Conservation (phyloP, 2,329 filamentous ascomycete species). For the Fusarium redolens region DNA sequence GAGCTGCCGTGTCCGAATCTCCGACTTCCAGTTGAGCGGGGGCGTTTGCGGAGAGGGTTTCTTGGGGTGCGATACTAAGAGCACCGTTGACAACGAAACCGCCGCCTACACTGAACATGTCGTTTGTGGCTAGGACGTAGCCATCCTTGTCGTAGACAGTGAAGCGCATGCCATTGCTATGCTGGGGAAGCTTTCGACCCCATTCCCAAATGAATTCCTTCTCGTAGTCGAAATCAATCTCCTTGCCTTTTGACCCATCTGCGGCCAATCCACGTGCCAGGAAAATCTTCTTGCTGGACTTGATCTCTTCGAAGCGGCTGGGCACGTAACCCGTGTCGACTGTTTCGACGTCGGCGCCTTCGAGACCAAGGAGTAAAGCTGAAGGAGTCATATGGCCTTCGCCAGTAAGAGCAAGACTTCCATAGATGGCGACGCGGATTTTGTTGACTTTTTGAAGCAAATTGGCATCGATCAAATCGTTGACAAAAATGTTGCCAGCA, state of each 20-base stretch:
- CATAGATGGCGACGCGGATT: constrained; percentile 61
- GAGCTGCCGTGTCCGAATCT: constrained; percentile 37
- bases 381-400: constrained; percentile 65
- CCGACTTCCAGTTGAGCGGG: constrained; percentile 20
- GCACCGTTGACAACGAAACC: constrained; percentile 64
- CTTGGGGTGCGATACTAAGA: constrained; percentile 54
- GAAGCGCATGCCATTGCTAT: constrained; percentile 65
- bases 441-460: constrained; percentile 58
- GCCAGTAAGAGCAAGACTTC: constrained; percentile 62
- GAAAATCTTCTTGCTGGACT: constrained; percentile 56
- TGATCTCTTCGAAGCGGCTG: constrained; percentile 58
- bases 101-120: constrained; percentile 64
- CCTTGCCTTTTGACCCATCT: constrained; percentile 52
- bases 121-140: constrained; percentile 60
- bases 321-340: constrained; percentile 62
- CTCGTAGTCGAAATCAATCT: constrained; percentile 62
- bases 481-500: constrained; percentile 63
- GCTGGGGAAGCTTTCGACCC: constrained; percentile 62
- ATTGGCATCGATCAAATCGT: constrained; percentile 59
- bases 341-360: constrained; percentile 61
- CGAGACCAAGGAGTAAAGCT: constrained; percentile 61
- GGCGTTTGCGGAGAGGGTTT: constrained; percentile 24
- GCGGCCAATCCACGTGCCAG: constrained; percentile 55
- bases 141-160: constrained; percentile 62
- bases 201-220: constrained; percentile 63